Evolutionary conservation across 176 grass and related monocot genomes (phyloP).

Genomic region (Elaeis guineensis): DNA sequence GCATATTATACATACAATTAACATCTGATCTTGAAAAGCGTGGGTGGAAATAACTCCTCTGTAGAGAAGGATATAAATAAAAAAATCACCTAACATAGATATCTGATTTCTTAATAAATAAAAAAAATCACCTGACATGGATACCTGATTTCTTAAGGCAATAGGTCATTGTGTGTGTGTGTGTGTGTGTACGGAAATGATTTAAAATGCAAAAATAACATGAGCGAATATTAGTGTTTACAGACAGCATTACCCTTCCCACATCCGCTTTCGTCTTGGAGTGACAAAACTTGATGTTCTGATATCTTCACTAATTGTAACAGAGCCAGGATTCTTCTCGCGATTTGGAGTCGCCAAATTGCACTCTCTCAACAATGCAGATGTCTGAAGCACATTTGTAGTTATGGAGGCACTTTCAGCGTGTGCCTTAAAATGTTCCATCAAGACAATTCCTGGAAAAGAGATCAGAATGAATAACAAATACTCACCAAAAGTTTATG

Average conservation of each 20-base stretch:
- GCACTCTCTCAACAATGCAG: slow-evolving; percentile 26
- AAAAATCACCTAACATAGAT: too few relatives aligned
- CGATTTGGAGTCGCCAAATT: background rate
- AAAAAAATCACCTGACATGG: too few relatives aligned
- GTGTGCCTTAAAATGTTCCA: slow-evolving; percentile 38
- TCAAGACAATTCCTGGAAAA: slow-evolving; percentile 45
- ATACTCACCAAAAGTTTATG: too few relatives aligned
- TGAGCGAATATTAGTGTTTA: background rate
- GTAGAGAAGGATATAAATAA: too few relatives aligned
- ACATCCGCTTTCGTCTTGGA: slow-evolving; percentile 20
- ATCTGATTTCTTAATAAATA: too few relatives aligned
- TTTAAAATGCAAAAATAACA: background rate
- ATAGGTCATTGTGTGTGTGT: too few relatives aligned
- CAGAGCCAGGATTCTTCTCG: background rate
- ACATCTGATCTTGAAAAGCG: too few relatives aligned
- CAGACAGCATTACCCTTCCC: slow-evolving; percentile 33
- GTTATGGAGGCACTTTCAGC: slow-evolving; percentile 3
- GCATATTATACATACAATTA: too few relatives aligned
- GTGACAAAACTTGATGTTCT: slow-evolving; percentile 4
- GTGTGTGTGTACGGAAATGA: too few relatives aligned
- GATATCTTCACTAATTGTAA: background rate
- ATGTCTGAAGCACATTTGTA: slow-evolving; percentile 24
- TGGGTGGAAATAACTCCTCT: too few relatives aligned
- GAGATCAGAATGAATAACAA: too few relatives aligned
- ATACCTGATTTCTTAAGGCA: too few relatives aligned